Conservation (phyloP, 148 eudicot species). For the Amaranthus hypochondriacus region DNA sequence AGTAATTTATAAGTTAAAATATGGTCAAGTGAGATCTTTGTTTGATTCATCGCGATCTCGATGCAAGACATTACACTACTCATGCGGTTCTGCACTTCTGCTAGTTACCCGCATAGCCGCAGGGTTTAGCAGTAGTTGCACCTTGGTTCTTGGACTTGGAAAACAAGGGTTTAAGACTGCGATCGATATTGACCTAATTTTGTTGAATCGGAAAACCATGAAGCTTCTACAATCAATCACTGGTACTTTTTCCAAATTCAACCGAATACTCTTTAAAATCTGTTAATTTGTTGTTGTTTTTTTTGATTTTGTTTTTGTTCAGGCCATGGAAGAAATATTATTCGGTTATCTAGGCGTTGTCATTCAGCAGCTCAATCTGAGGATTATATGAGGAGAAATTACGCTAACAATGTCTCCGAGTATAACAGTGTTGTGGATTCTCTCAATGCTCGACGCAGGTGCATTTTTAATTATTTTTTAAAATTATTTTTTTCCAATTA, state of each 20-base stretch:
- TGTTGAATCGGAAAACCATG: constrained; percentile 16
- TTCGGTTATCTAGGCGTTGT: constrained; percentile 49
- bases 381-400: constrained; percentile 56
- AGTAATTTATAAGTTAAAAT: no score
- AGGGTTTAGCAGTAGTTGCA: no score
- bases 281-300: not conserved
- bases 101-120: no score
- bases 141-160: no score
- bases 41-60: no score
- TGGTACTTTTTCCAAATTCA: constrained; percentile 13
- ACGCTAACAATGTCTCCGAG: constrained; percentile 68
- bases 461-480: not conserved
- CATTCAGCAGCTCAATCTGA: constrained; percentile 48
- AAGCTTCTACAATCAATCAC: constrained; percentile 33
- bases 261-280: not conserved
- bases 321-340: constrained; percentile 35
- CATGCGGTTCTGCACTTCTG: no score
- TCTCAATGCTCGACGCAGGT: constrained; percentile 73
- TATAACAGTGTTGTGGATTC: constrained; percentile 73
- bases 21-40: no score
- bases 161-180: no score
- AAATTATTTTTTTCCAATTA: no score
- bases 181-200: no score
- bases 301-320: constrained; percentile 3
- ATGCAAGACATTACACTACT: no score